phyloP scores from a whole-genome alignment of 164 flowering plant species.

The Liriodendron chinense region DNA sequence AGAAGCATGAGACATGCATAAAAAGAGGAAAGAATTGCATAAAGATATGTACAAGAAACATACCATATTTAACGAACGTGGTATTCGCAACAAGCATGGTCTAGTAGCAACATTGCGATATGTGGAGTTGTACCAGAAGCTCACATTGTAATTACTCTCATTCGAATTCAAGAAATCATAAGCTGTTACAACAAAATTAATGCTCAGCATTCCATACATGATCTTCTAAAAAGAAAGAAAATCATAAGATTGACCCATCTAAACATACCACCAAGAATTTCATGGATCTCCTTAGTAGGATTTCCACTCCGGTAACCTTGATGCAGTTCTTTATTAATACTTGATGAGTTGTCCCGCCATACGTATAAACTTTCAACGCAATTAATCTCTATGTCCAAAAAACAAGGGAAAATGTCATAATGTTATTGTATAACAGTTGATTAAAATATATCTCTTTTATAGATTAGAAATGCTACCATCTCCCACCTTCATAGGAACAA shows the following conservation, averaged over 20 bases:
- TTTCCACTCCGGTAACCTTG: slow-evolving; percentile 1
- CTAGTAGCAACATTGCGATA: slow-evolving; percentile 37
- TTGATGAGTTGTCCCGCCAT: slow-evolving; percentile 2
- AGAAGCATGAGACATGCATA: background rate
- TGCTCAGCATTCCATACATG: background rate
- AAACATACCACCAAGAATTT: slow-evolving; percentile 4
- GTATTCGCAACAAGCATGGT: slow-evolving; percentile 40
- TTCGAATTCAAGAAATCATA: slow-evolving; percentile 73
- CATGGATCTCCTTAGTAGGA: background rate
- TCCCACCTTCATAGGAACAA: too few relatives aligned
- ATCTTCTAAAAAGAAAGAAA: background rate
- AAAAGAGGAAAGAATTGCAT: background rate
- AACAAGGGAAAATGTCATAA: background rate
- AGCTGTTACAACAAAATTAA: slow-evolving; percentile 39
- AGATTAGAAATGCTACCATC: too few relatives aligned
- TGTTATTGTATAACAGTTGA: background rate
- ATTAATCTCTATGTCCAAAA: background rate
- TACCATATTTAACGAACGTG: slow-evolving; percentile 79
- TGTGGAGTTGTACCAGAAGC: slow-evolving; percentile 76
- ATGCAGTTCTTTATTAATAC: background rate
- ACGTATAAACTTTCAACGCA: background rate
- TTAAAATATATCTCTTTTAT: too few relatives aligned
- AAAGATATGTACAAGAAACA: background rate
- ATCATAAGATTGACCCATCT: background rate
- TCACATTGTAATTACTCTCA: slow-evolving; percentile 49